These are phyloP conservation scores for Solanum pennellii DNA, from an alignment of 257 asterid genomes.

Conservation along the genomic window DNA sequence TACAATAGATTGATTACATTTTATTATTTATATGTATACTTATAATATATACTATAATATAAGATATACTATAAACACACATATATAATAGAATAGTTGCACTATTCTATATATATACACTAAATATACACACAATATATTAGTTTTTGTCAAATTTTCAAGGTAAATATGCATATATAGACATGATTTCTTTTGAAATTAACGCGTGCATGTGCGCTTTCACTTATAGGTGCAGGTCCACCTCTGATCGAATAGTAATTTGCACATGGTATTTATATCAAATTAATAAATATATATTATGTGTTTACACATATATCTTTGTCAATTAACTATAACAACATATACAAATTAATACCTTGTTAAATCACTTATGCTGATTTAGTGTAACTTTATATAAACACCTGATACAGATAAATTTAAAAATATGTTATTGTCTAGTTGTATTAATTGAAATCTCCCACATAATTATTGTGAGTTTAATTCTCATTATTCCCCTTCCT, in stretches of 20 bases:
- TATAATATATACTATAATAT: too few species aligned
- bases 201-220: not conserved
- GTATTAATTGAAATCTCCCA: not conserved
- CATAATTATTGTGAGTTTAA: not conserved
- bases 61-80: too few species aligned
- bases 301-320: not conserved
- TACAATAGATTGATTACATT: too few species aligned
- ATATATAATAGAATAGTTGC: too few species aligned
- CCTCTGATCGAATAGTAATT: not conserved
- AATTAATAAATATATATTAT: too few species aligned
- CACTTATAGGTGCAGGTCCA: not conserved
- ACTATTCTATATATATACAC: too few species aligned
- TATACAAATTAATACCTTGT: not conserved
- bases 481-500: not conserved
- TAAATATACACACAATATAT: too few species aligned
- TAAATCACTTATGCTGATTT: not conserved
- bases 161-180: accelerated
- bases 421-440: not conserved
- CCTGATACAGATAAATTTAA: too few species aligned
- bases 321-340: too few species aligned
- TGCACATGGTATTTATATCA: not conserved
- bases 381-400: not conserved
- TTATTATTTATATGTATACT: too few species aligned
- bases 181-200: accelerated
- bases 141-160: not conserved